Base-by-base conservation (phyloP, 2,329 filamentous ascomycete genomes). In the Chaetoscypha palmicola region DNA sequence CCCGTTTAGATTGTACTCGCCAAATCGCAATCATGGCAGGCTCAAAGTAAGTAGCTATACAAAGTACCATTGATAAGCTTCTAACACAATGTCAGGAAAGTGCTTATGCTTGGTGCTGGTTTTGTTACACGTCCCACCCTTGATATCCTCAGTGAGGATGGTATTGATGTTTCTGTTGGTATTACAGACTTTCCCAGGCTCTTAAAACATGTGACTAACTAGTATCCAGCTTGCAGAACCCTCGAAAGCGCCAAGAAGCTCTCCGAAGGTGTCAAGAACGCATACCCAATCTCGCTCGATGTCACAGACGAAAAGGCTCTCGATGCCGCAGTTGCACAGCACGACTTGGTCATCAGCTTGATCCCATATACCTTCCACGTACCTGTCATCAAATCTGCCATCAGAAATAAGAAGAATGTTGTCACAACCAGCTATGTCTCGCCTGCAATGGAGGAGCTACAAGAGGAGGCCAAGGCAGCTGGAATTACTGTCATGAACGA, bases 401-500 rank as follows among this genome's bases (percentile, higher is more conserved):
- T 97, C 69, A 79, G 83, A 60, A 77, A 83, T 60, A 96, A 95
- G 85, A 95, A 91, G 77, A 72, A 97, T 71, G 89, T 97, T 49
- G 90, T 97, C 61, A 96, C 91, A 47, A 96, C 91, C 22, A 88
- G 81, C 54, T 97, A 97, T 63, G 86, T 95, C 55, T 94, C 86
- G 3, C 88, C 88, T 3, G 86, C 87, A 53, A 96, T 96, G 89
- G 68, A 83, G 69, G 91, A 90, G 71, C 79, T 97, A 39, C 84
- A 96, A 60, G 72, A 81, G 58, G 72, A 83, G 58, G 80, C 77
- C 64, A 94, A 95, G 75, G 85, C 83, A 51, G 91, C 91, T 14
- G 90, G 89, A 49, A 96, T 96, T 63, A 94, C 88, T 9, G 90
- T 96, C 63, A 90, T 96, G 85, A 96, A 97, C 69, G 91, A 97